Percentiles rank a stretch among this genome's conserved stretches.
These are phyloP conservation scores for Piloderma croceum DNA, from an alignment of 768 basidiomycete genomes.

Conservation along the genomic window DNA sequence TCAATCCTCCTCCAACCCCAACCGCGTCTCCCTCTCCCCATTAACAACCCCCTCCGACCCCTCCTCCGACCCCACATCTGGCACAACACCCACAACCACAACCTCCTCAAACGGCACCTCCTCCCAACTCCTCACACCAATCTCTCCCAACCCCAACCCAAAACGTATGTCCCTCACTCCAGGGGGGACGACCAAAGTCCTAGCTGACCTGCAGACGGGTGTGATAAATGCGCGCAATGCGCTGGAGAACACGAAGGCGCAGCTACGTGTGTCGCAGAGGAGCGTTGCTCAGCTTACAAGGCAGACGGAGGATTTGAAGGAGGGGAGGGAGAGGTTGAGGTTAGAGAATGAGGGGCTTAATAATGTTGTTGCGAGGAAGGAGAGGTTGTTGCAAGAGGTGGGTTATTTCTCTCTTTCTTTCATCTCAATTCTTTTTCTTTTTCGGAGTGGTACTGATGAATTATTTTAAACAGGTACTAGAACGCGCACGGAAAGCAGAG, in stretches of 20 bases:
- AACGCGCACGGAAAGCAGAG: slow-evolving; percentile 84
- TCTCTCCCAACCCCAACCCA: slow-evolving; percentile 41
- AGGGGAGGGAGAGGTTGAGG: slow-evolving; percentile 74
- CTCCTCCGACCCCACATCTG: too few species aligned
- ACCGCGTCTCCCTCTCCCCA: too few species aligned
- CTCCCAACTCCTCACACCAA: slow-evolving; percentile 36
- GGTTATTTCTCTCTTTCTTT: slow-evolving; percentile 9
- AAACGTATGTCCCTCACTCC: slow-evolving; percentile 55
- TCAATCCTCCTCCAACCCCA: too few species aligned
- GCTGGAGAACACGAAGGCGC: slow-evolving; percentile 80
- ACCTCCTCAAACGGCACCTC: too few species aligned
- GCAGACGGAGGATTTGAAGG: slow-evolving; percentile 85
- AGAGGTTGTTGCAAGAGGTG: slow-evolving; percentile 82
- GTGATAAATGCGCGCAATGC: slow-evolving; percentile 74
- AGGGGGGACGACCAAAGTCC: slow-evolving; percentile 80
- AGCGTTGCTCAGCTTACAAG: slow-evolving; percentile 80
- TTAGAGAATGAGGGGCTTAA: slow-evolving; percentile 86
- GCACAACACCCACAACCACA: too few species aligned
- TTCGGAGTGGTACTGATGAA: slow-evolving; percentile 4
- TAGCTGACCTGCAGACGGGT: slow-evolving; percentile 82
- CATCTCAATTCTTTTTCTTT: background rate
- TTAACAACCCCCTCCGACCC: too few species aligned
- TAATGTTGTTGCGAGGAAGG: slow-evolving; percentile 83
- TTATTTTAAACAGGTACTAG: slow-evolving; percentile 50
- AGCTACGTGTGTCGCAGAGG: slow-evolving; percentile 74